Evolutionary conservation across 768 basidiomycete genomes (phyloP), one percentile per base, ranked within the genome.

Genomic region (Amanita brunnescens): DNA sequence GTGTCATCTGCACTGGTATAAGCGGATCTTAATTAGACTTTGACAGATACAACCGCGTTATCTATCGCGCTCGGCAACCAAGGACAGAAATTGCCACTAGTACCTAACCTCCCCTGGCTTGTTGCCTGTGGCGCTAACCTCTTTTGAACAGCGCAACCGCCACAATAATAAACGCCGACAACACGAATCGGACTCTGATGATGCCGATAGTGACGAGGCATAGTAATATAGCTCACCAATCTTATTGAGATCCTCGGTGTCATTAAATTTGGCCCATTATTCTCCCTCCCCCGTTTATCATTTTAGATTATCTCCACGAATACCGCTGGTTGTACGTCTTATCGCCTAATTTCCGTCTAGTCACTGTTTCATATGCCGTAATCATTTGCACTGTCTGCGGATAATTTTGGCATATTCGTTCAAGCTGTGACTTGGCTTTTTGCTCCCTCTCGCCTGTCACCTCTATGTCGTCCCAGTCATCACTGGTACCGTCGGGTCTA

Each of bases 51-150:
- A n/a, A 92, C 90, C 39, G 84, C 89, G 8, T 75, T 92, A 33
- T 92, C 89, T 42, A 90, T 90, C 54, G 87, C 89, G 20, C 83
- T 92, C 60, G 88, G 87, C 39, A 91, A 87, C 63, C 89, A 92
- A 75, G 89, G 89, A 26, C 87, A 91, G 71, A 91, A 91, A 66
- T 73, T 92, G 52, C 90, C 89, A 44, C 65, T 91, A 76, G 89
- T 91, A 65, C 81, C 39, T 57, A 39, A 2, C 37, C 41, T 37
- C 47, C 48, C 49, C 62, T 57, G n/a, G 58, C 57, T 47, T 49
- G 49, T 38, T 32, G 49, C 61, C 58, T 52, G 32, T 2, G 48
- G 51, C 50, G 37, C 57, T 63, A 49, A 57, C 52, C 35, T 51
- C 47, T 34, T 23, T 55, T 51, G n/a, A 47, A 37, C 55, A 90